These are phyloP conservation scores for Saksenaea vasiformis DNA, from an alignment of 371 early-diverging fungal species.

Conservation along the genomic window DNA sequence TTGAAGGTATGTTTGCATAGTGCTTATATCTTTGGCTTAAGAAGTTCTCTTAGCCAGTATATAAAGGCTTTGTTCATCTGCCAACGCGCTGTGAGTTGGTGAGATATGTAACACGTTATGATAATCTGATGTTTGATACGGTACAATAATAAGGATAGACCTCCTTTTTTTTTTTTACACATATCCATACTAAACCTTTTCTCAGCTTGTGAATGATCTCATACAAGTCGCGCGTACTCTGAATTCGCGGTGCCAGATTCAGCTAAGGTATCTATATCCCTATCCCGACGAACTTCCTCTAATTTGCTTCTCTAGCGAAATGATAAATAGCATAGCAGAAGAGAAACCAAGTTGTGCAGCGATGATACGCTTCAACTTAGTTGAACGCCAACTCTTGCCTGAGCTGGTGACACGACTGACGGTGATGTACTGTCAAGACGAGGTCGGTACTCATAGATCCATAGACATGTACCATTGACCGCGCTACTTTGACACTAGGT, in stretches of 20 bases:
- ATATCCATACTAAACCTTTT: too few species aligned
- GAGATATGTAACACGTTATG: constrained; percentile 15
- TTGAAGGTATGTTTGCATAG: not conserved
- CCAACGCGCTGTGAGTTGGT: constrained; percentile 33
- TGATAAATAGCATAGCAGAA: constrained; percentile 34
- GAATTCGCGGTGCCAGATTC: constrained; percentile 23
- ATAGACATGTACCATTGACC: not conserved
- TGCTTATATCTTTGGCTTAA: not conserved
- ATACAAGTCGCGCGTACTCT: constrained; percentile 25
- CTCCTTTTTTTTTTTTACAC: too few species aligned
- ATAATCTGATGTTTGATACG: constrained; percentile 17
- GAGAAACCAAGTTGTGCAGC: constrained; percentile 30
- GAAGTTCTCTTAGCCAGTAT: constrained; percentile 16
- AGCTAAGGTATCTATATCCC: constrained; percentile 24
- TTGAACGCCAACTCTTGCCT: constrained; percentile 39
- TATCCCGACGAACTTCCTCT: not conserved
- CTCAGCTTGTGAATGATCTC: constrained; percentile 24
- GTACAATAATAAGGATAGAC: too few species aligned
- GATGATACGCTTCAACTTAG: constrained; percentile 29
- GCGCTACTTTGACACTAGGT: constrained; percentile 13
- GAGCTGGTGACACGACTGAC: constrained; percentile 40
- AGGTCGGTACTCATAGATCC: constrained; percentile 14
- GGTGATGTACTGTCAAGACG: constrained; percentile 36
- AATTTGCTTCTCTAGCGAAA: constrained; percentile 28
- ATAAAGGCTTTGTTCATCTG: constrained; percentile 38